phyloP scores from a whole-genome alignment of 1,139 yeast species.

The Nadsonia starkeyi-henricii region DNA sequence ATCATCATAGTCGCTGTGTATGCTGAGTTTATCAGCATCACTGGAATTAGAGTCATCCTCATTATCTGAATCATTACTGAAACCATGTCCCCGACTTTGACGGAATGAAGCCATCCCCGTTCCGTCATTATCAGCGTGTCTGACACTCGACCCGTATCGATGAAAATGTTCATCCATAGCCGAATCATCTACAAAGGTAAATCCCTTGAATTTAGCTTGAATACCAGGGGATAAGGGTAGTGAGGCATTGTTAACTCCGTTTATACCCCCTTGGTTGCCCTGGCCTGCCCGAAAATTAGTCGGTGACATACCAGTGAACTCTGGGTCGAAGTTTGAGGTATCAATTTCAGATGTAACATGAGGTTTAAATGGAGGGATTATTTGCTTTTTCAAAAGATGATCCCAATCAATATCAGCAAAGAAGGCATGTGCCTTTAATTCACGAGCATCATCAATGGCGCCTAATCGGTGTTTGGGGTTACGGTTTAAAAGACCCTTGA shows the following conservation, averaged over 20 bases:
- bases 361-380: conserved; percentile 97
- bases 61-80: too few species aligned
- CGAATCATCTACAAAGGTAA: conserved; percentile 91
- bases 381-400: conserved; percentile 55
- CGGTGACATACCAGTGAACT: conserved; percentile 84
- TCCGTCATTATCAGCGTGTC: background rate
- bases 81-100: background rate
- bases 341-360: conserved; percentile 83
- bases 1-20: background rate
- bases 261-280: conserved; percentile 12
- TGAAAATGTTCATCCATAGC: conserved; percentile 73
- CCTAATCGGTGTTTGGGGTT: conserved; percentile 93
- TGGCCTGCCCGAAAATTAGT: conserved; percentile 34
- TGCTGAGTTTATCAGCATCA: background rate
- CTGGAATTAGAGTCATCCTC: too few species aligned
- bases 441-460: conserved; percentile 81
- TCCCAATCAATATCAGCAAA: conserved; percentile 88
- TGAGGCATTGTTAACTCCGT: conserved; percentile 47
- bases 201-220: conserved; percentile 92
- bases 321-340: conserved; percentile 94
- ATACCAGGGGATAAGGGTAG: conserved; percentile 89
- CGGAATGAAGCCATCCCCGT: background rate
- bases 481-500: conserved; percentile 84
- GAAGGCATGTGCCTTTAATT: conserved; percentile 79
- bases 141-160: background rate